Percentiles rank a stretch among this genome's conserved stretches.
Evolutionary conservation across 495 filamentous ascomycete genomes (phyloP).

Genomic region (Extremus antarcticus): DNA sequence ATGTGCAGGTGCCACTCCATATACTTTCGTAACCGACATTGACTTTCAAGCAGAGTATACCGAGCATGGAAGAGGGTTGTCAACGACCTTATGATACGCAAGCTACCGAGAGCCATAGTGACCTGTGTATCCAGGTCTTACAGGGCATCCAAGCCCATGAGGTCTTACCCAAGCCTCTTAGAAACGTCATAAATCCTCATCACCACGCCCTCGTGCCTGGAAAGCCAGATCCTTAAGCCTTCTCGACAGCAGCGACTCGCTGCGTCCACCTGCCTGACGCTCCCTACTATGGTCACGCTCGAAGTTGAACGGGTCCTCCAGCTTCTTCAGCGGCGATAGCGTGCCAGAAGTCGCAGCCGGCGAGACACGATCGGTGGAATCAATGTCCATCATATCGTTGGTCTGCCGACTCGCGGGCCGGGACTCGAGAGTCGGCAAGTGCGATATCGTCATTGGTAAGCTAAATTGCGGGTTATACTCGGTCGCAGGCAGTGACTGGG

Average conservation of each 20-base stretch:
- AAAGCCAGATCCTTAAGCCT: constrained; percentile 27
- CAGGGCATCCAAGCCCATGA: too few relatives aligned
- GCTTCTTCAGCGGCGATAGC: constrained; percentile 22
- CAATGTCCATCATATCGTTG: constrained; percentile 20
- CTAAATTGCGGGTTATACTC: constrained; percentile 6
- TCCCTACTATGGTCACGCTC: constrained; percentile 49
- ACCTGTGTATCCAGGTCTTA: too few relatives aligned
- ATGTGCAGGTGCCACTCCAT: too few relatives aligned
- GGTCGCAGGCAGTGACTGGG: constrained; percentile 14
- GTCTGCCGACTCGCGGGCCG: constrained; percentile 21
- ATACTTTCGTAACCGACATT: too few relatives aligned
- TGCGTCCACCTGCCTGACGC: constrained; percentile 38
- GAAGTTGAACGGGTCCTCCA: constrained; percentile 45
- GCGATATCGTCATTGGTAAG: constrained; percentile 4
- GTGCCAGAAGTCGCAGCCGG: constrained; percentile 4
- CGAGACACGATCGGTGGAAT: constrained; percentile 20
- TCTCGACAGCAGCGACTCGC: constrained; percentile 25
- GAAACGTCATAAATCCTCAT: neutral
- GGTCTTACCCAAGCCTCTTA: too few relatives aligned
- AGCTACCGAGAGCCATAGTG: neutral
- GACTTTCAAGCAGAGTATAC: too few relatives aligned
- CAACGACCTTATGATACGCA: neutral
- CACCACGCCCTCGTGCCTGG: constrained; percentile 39
- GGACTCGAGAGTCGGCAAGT: constrained; percentile 16
- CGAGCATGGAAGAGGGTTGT: too few relatives aligned